Conservation (phyloP, 352 stramenopile genomes). For the Elongisporangium senticosum region DNA sequence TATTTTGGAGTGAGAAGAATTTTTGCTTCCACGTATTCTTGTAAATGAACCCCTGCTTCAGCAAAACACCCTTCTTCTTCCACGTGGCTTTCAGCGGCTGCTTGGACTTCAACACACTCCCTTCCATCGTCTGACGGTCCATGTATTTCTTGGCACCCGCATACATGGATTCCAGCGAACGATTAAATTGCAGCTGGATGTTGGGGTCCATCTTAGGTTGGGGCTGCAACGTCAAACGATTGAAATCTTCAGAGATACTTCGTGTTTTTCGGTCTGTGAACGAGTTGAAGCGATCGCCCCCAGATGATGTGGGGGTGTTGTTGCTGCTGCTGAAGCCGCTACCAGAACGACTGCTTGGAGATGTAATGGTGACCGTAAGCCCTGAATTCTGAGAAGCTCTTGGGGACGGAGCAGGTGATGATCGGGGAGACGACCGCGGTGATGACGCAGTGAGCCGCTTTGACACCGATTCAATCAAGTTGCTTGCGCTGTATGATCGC, state of each 20-base stretch:
- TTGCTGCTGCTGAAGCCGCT: slow-evolving; percentile 45
- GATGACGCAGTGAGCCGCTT: slow-evolving; percentile 76
- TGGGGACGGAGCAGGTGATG: slow-evolving; percentile 45
- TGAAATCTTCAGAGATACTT: slow-evolving; percentile 78
- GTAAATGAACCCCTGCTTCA: slow-evolving; percentile 89
- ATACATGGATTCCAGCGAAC: slow-evolving; percentile 81
- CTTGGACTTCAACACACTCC: slow-evolving; percentile 51
- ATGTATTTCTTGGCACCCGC: slow-evolving; percentile 83
- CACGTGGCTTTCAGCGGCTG: slow-evolving; percentile 72
- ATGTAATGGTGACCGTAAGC: slow-evolving; percentile 73
- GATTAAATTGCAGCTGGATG: slow-evolving; percentile 79
- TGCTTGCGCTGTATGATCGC: slow-evolving; percentile 80
- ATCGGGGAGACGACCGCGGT: slow-evolving; percentile 54
- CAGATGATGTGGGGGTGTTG: slow-evolving; percentile 59
- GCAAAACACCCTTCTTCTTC: slow-evolving; percentile 85
- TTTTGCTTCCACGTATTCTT: slow-evolving; percentile 89
- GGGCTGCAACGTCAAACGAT: slow-evolving; percentile 39
- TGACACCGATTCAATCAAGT: slow-evolving; percentile 75
- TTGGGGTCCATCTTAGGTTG: slow-evolving; percentile 84
- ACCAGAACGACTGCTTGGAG: slow-evolving; percentile 42
- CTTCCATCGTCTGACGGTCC: slow-evolving; percentile 57
- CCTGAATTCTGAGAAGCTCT: slow-evolving; percentile 25
- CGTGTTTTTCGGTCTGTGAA: slow-evolving; percentile 53
- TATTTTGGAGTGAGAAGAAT: slow-evolving; percentile 84
- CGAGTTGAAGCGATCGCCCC: slow-evolving; percentile 46